phyloP scores from a whole-genome alignment of 2,329 filamentous ascomycete genomes.

The Microsporum ferrugineum region DNA sequence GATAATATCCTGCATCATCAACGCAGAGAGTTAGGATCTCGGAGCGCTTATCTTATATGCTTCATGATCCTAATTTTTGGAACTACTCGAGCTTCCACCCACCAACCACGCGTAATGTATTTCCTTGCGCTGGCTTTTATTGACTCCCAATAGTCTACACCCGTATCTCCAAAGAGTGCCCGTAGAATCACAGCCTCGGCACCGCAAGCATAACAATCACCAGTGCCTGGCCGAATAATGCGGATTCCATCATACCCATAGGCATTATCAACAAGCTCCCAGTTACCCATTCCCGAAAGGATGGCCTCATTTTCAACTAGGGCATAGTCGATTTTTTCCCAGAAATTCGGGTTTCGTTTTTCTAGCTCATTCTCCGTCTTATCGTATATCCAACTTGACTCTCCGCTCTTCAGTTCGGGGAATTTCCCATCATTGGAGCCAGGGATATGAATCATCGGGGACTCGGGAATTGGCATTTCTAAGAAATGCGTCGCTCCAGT shows the following conservation, averaged over 20 bases:
- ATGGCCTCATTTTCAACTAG: slow-evolving; percentile 38
- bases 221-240: slow-evolving; percentile 36
- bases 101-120: slow-evolving; percentile 39
- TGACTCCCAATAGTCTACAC: slow-evolving; percentile 21
- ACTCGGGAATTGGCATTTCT: slow-evolving; percentile 26
- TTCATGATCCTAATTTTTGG: slow-evolving; percentile 44
- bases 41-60: slow-evolving; percentile 14
- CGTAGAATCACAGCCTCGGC: slow-evolving; percentile 27
- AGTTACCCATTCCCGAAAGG: slow-evolving; percentile 30
- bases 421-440: slow-evolving; percentile 17
- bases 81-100: slow-evolving; percentile 44
- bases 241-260: slow-evolving; percentile 42
- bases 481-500: slow-evolving; percentile 53
- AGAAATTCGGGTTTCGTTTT: slow-evolving; percentile 43
- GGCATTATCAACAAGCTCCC: slow-evolving; percentile 42
- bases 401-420: slow-evolving; percentile 13
- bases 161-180: slow-evolving; percentile 24
- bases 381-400: slow-evolving; percentile 44
- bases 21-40: background rate
- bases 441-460: slow-evolving; percentile 14
- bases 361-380: slow-evolving; percentile 44
- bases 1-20: background rate
- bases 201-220: slow-evolving; percentile 14
- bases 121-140: slow-evolving; percentile 20
- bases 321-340: slow-evolving; percentile 48